Base-by-base conservation (phyloP, 148 eudicot genomes). In the Suaeda aralocaspica region DNA sequence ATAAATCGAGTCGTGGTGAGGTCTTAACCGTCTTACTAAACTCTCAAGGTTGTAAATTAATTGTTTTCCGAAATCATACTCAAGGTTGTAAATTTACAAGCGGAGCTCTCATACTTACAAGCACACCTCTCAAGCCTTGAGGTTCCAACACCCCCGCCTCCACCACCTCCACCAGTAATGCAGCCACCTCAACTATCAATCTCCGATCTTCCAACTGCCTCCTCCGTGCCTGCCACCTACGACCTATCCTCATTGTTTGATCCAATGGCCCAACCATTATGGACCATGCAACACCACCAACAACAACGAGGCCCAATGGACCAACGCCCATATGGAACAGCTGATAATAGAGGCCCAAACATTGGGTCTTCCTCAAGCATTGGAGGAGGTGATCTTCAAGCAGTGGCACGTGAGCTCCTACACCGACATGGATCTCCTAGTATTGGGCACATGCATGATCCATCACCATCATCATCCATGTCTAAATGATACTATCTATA, bases 41-140 rank as follows among this genome's bases (percentile, higher is more conserved):
- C n/a, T n/a, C n/a, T n/a, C n/a, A n/a, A n/a, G n/a, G n/a, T n/a
- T n/a, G n/a, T n/a, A n/a, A n/a, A n/a, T n/a, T n/a, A n/a, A n/a
- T n/a, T n/a, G n/a, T n/a, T n/a, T n/a, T n/a, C n/a, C n/a, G n/a
- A n/a, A n/a, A n/a, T n/a, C 34, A 29, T 60, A 3, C 25, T 2
- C 16, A 5, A 26, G 98, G 96, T 93, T 67, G 89, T 88, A 55
- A 87, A 84, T 75, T 73, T 93, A 64, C 98, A 93, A 82, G 78
- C 96, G 9, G 98, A 93, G 69, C 84, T 93, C 34, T 29, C 96
- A 16, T 93, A 88, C 83, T 68, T 93, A 34, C 96, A 90, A 84
- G 96, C 96, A 74, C 95, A 93, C 74, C 81, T 90, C 0, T 77
- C 96, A 49, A 60, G 84, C 46, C 80, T 93, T 50, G 92, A 93